Evolutionary conservation across 1,284 basidiomycete species (phyloP).

Genomic region (Puccinia triticina): DNA sequence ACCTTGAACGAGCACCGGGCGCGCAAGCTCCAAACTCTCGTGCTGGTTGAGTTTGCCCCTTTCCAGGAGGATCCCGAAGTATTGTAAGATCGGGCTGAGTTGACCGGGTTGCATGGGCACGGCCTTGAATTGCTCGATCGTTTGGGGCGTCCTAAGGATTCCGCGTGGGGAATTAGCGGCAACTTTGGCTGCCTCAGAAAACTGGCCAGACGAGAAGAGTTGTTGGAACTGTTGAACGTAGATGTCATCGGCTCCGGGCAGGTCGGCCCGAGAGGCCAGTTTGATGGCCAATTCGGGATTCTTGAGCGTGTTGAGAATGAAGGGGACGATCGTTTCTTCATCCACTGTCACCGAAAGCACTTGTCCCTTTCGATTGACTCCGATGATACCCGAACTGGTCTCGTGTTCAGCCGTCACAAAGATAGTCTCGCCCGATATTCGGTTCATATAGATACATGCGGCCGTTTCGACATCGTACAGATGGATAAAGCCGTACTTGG

Average conservation of each 20-base stretch:
- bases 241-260: slow-evolving; percentile 96
- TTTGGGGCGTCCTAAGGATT: slow-evolving; percentile 89
- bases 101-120: slow-evolving; percentile 87
- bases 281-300: slow-evolving; percentile 99
- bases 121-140: slow-evolving; percentile 97
- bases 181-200: slow-evolving; percentile 94
- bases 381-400: slow-evolving; percentile 90
- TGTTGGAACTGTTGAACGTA: slow-evolving; percentile 95
- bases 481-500: slow-evolving; percentile 99
- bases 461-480: slow-evolving; percentile 99
- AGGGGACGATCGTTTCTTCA: slow-evolving; percentile 93
- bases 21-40: slow-evolving; percentile 93
- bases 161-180: slow-evolving; percentile 97
- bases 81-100: slow-evolving; percentile 94
- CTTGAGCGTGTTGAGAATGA: slow-evolving; percentile 89
- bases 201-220: slow-evolving; percentile 87
- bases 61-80: slow-evolving; percentile 96
- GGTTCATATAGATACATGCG: slow-evolving; percentile 99
- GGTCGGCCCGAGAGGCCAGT: slow-evolving; percentile 91
- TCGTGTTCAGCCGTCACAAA: slow-evolving; percentile 98
- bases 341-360: slow-evolving; percentile 96
- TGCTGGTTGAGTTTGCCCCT: slow-evolving; percentile 96
- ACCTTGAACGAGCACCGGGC: slow-evolving; percentile 93
- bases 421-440: slow-evolving; percentile 98
- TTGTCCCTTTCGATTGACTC: slow-evolving; percentile 99